Evolutionary conservation across 2,329 filamentous ascomycete genomes (phyloP).

Genomic region (Fusarium musae): DNA sequence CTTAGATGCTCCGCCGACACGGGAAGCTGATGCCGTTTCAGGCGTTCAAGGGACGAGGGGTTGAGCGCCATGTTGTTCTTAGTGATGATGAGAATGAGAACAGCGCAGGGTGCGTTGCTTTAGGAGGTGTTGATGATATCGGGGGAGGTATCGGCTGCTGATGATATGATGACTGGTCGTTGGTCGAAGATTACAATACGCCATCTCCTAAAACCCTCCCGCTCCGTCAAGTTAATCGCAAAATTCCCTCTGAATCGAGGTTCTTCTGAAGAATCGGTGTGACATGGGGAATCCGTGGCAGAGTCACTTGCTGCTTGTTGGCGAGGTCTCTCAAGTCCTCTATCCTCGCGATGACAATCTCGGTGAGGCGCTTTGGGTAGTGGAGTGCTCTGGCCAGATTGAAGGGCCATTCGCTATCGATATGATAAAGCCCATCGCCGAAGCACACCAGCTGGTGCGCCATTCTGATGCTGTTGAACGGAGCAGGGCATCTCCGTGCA

Average conservation of each 20-base stretch:
- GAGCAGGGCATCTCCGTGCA: rapidly evolving
- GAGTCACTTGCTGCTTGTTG: rapidly evolving
- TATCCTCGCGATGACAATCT: rapidly evolving
- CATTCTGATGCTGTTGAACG: rapidly evolving
- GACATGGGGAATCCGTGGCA: rapidly evolving
- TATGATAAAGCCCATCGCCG: not conserved
- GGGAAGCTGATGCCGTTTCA: too few relatives aligned
- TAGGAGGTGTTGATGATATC: not conserved
- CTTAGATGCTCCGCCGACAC: too few relatives aligned
- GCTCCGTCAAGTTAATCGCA: not conserved
- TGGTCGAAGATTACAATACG: not conserved
- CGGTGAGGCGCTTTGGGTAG: rapidly evolving
- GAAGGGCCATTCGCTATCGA: rapidly evolving
- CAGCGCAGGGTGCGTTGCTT: rapidly evolving
- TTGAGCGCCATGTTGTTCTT: not conserved
- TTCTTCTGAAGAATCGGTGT: rapidly evolving
- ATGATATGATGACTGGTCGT: too few relatives aligned
- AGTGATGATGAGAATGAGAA: rapidly evolving
- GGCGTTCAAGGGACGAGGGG: rapidly evolving
- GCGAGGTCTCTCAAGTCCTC: rapidly evolving
- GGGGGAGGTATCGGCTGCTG: not conserved
- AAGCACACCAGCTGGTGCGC: rapidly evolving
- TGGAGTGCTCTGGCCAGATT: not conserved
- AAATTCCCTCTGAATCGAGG: not conserved
- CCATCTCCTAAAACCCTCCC: rapidly evolving